Evolutionary conservation across 164 flowering plant species (phyloP).

Genomic region (Vitis rupestris): DNA sequence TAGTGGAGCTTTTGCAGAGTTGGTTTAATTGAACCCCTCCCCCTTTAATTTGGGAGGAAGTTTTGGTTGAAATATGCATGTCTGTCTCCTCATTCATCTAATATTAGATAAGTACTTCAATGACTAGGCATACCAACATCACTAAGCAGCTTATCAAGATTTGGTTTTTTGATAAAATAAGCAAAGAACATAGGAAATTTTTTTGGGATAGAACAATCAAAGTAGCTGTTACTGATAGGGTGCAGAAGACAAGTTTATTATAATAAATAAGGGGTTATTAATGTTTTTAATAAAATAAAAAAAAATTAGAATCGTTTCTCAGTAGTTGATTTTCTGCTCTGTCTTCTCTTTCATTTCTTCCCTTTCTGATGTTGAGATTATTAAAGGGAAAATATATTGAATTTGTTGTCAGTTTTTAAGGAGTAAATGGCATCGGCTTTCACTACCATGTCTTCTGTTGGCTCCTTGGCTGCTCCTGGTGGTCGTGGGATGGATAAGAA

Average conservation of each 20-base stretch:
- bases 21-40: background rate
- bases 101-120: background rate
- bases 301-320: background rate
- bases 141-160: background rate
- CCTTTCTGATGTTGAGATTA: background rate
- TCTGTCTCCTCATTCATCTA: background rate
- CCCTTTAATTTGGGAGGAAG: background rate
- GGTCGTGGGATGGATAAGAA: constrained; percentile 41
- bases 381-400: background rate
- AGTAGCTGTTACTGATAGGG: background rate
- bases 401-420: background rate
- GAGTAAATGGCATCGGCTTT: constrained; percentile 67
- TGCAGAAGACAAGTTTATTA: background rate
- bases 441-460: constrained; percentile 55
- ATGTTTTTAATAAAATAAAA: background rate
- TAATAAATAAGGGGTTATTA: background rate
- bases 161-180: background rate
- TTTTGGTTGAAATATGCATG: background rate
- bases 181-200: background rate
- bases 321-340: background rate
- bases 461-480: constrained; percentile 56
- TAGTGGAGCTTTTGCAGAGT: background rate
- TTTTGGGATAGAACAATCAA: background rate
- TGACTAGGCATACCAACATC: background rate
- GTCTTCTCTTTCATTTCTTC: background rate